phyloP scores from a whole-genome alignment of 352 stramenopile genomes.

The Thraustotheca clavata region DNA sequence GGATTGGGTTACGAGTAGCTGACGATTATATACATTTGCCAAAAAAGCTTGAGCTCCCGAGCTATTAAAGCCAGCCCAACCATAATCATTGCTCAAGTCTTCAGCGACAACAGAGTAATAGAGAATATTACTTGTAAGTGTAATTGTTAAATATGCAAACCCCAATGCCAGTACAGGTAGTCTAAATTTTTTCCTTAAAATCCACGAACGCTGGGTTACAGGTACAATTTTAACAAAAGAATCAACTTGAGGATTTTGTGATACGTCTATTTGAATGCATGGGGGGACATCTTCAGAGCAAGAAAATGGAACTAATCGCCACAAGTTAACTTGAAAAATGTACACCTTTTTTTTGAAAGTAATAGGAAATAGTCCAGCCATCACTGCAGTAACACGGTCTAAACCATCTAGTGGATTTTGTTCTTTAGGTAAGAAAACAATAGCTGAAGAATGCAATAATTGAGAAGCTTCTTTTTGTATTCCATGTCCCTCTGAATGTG shows the following conservation, averaged over 20 bases:
- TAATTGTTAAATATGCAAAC: neutral
- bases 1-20: neutral
- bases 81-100: neutral
- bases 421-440: neutral
- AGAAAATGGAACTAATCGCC: neutral
- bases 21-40: constrained; percentile 1
- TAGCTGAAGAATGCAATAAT: neutral
- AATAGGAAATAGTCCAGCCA: neutral
- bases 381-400: neutral
- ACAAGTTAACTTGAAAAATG: neutral
- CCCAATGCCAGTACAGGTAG: neutral
- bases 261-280: too few relatives aligned
- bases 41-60: neutral
- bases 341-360: neutral
- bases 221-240: too few relatives aligned
- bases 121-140: neutral
- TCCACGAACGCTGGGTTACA: too few relatives aligned
- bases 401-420: neutral
- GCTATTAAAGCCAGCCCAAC: constrained; percentile 11
- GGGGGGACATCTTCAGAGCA: too few relatives aligned
- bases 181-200: too few relatives aligned
- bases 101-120: constrained; percentile 2
- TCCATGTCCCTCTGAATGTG: too few relatives aligned
- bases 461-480: too few relatives aligned
- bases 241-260: too few relatives aligned